A percentile compares a stretch with the other conserved stretches of the same genome.
Evolutionary conservation across 371 early-diverging fungal species (phyloP).

Genomic region (Smittium mucronatum): DNA sequence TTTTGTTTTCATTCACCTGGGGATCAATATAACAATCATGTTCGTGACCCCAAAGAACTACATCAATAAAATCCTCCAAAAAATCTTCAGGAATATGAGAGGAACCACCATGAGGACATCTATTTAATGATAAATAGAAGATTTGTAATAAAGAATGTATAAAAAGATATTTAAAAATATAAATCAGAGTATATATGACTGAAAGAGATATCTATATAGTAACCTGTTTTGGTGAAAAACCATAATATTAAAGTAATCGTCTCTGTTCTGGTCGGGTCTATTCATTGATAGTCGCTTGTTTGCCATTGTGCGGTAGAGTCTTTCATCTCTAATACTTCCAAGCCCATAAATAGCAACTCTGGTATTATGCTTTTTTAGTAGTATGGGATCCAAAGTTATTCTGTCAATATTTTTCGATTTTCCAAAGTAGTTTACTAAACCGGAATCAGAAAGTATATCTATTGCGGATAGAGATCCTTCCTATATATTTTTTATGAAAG

Average conservation of each 20-base stretch:
- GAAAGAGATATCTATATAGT: no score
- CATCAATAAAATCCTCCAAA: conserved; percentile 67
- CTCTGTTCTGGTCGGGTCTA: conserved; percentile 47
- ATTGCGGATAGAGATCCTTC: conserved; percentile 69
- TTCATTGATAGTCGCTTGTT: conserved; percentile 60
- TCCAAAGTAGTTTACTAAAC: conserved; percentile 96
- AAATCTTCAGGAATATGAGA: conserved; percentile 85
- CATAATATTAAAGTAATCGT: conserved; percentile 63
- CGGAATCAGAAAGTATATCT: conserved; percentile 70
- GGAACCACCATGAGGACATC: conserved; percentile 66
- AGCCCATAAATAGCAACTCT: conserved; percentile 87
- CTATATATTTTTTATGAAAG: no score
- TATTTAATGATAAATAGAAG: conserved; percentile 14
- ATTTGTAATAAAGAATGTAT: no score
- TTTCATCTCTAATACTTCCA: conserved; percentile 91
- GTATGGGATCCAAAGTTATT: conserved; percentile 63
- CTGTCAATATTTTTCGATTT: conserved; percentile 54
- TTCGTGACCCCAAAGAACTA: conserved; percentile 98
- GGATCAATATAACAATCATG: conserved; percentile 90
- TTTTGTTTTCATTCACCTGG: conserved; percentile 41
- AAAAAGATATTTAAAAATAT: no score
- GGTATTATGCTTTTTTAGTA: conserved; percentile 66
- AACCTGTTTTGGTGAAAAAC: conserved; percentile 74
- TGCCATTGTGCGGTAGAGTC: conserved; percentile 74
- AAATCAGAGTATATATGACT: no score